These are phyloP conservation scores for Umbelopsis ramanniana DNA, from an alignment of 192 early-diverging fungal genomes.

Conservation along the genomic window DNA sequence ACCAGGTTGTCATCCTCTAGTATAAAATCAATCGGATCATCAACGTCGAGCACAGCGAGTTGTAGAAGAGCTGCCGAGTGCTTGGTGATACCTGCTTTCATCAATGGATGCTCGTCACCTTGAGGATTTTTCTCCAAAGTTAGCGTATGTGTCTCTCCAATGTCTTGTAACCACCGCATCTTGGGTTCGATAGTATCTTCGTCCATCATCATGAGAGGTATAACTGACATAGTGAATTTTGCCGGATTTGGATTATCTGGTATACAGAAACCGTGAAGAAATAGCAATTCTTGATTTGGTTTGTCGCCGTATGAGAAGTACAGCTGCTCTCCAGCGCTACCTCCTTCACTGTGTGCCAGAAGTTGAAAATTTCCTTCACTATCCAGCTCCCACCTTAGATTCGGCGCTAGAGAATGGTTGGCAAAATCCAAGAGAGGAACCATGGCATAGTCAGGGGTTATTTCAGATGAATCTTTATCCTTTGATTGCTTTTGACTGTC, in stretches of 20 bases:
- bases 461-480: not conserved
- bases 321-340: constrained; percentile 49
- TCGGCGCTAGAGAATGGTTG: constrained; percentile 61
- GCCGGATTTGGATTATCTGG: constrained; percentile 50
- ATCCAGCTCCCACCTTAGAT: constrained; percentile 61
- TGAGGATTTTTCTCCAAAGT: not conserved
- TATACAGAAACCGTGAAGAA: constrained; percentile 70
- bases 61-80: not conserved
- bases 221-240: constrained; percentile 29
- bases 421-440: constrained; percentile 76
- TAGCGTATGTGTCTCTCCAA: not conserved
- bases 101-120: not conserved
- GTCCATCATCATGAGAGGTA: constrained; percentile 26
- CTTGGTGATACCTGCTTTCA: not conserved
- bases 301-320: constrained; percentile 72
- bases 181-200: not conserved
- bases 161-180: not conserved
- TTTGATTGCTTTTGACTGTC: constrained; percentile 36
- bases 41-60: not conserved
- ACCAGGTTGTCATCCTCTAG: not conserved
- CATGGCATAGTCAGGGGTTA: constrained; percentile 53
- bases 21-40: not conserved
- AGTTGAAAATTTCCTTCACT: constrained; percentile 43
- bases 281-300: constrained; percentile 71
- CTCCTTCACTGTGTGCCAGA: not conserved